Base-by-base conservation (phyloP, 176 grass and related monocot genomes). In the Leersia perrieri region DNA sequence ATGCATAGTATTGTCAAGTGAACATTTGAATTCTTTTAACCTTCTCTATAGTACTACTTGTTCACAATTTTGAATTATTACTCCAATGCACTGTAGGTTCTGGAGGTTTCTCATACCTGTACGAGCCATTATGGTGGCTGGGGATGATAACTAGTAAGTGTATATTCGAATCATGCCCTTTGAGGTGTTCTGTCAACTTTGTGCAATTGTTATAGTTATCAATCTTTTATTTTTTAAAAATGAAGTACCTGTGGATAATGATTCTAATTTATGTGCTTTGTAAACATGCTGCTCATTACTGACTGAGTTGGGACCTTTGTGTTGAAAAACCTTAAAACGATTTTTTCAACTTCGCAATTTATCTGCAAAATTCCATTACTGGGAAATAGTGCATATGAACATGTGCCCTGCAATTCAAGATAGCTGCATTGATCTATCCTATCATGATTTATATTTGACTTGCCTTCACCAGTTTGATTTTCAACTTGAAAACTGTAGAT, bases 111-210 rank as follows among this genome's bases (percentile, higher is more conserved):
- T 93, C 94, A 11, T 97, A 97, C 68, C 68, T 97, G 66, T 89
- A 91, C 45, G 90, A 93, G 68, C 90, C 88, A 4, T 62, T 97
- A 76, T 97, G 94, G 94, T 97, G 90, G 94, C 33, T 92, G 30
- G 94, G 94, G 57, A 97, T 97, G 90, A 88, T 87, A 66, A 89
- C 90, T 74, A 93, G 94, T 97, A 97, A 95, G 92, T 81, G 11
- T 75, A 13, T n/a, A 70, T 69, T 53, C 2, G n/a, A 33, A 65
- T 33, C 26, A 33, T 41, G 13, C n/a, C n/a, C 76, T 68, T 41
- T 33, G 27, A 80, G 31, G 38, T 41, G 29, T 60, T 3, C 75
- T 38, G 53, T 29, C 20, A 22, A 39, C 61, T 34, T 26, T 16
- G 26, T 42, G n/a, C 73, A 23, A 34, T 60, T 34, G 11, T 57